Evolutionary conservation across 768 basidiomycete species (phyloP).

Genomic region (Suillus ampliporus): DNA sequence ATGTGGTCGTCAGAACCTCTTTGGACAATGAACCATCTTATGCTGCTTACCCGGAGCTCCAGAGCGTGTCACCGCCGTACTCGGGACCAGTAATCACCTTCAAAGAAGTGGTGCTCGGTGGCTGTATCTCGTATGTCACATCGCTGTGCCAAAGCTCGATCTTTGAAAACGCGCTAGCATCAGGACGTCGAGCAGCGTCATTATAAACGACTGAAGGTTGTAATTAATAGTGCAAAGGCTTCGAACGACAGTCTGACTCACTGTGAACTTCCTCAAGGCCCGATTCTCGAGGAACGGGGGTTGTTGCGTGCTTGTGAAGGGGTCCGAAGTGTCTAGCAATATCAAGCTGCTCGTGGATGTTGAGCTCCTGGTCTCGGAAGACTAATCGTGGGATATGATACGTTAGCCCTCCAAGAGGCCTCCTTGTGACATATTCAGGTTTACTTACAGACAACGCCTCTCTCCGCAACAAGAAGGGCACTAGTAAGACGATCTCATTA

Average conservation of each 20-base stretch:
- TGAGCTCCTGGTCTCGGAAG: constrained; percentile 76
- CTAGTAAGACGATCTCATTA: constrained; percentile 40
- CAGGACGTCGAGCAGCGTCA: constrained; percentile 65
- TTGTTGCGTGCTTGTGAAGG: constrained; percentile 84
- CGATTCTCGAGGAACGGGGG: constrained; percentile 69
- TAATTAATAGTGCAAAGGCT: constrained; percentile 12
- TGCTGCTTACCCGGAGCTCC: constrained; percentile 72
- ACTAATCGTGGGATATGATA: constrained; percentile 46
- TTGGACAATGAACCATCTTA: neutral
- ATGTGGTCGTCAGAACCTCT: constrained; percentile 14
- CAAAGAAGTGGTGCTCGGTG: constrained; percentile 80
- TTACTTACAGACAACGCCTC: constrained; percentile 73
- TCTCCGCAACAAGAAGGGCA: constrained; percentile 74
- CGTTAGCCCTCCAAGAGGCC: neutral
- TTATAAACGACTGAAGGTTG: constrained; percentile 66
- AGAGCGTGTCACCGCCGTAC: constrained; percentile 79
- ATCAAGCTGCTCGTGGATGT: constrained; percentile 72
- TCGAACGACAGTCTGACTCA: constrained; percentile 32
- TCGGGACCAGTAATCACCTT: constrained; percentile 74
- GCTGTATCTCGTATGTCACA: constrained; percentile 81
- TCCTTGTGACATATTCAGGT: constrained; percentile 1
- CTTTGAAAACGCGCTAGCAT: constrained; percentile 69
- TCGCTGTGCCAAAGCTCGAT: constrained; percentile 85
- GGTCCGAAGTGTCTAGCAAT: constrained; percentile 74
- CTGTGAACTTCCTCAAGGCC: constrained; percentile 82